These are phyloP conservation scores for Vachellia collinsii DNA, from an alignment of 306 rosid species.

Conservation along the genomic window DNA sequence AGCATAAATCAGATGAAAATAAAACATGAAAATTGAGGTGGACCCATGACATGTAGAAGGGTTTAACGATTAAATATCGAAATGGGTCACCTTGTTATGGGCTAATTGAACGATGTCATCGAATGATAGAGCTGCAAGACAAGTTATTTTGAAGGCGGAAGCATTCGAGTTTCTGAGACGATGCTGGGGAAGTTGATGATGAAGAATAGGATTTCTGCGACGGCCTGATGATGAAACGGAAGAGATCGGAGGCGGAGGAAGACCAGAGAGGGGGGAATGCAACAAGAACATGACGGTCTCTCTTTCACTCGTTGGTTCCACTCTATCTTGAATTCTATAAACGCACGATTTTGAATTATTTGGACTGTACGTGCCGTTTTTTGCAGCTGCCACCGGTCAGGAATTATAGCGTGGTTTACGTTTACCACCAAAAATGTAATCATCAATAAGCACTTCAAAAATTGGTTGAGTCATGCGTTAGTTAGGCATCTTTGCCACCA, in stretches of 20 bases:
- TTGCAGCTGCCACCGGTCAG: not conserved
- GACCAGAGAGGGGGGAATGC: constrained; percentile 43
- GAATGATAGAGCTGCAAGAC: constrained; percentile 45
- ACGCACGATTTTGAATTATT: not conserved
- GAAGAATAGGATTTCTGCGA: constrained; percentile 27
- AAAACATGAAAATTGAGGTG: constrained; percentile 15
- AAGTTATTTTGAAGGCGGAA: constrained; percentile 42
- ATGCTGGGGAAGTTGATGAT: constrained; percentile 19
- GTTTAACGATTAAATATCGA: not conserved
- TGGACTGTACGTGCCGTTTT: not conserved
- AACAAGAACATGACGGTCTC: constrained; percentile 44
- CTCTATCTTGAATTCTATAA: not conserved
- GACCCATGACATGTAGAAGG: constrained; percentile 26
- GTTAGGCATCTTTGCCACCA: too few species aligned
- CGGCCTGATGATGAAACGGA: constrained; percentile 24
- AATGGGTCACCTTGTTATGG: constrained; percentile 71
- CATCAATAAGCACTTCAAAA: too few species aligned
- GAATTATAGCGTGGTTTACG: not conserved
- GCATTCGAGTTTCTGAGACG: constrained; percentile 37
- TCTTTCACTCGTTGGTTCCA: not conserved
- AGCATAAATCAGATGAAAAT: not conserved
- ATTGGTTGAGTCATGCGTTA: too few species aligned
- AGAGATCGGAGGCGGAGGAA: constrained; percentile 38
- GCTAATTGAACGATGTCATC: constrained; percentile 60
- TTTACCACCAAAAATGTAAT: too few species aligned